Evolutionary conservation across 305 asterid species (phyloP).

Genomic region (Solanum chacoense): DNA sequence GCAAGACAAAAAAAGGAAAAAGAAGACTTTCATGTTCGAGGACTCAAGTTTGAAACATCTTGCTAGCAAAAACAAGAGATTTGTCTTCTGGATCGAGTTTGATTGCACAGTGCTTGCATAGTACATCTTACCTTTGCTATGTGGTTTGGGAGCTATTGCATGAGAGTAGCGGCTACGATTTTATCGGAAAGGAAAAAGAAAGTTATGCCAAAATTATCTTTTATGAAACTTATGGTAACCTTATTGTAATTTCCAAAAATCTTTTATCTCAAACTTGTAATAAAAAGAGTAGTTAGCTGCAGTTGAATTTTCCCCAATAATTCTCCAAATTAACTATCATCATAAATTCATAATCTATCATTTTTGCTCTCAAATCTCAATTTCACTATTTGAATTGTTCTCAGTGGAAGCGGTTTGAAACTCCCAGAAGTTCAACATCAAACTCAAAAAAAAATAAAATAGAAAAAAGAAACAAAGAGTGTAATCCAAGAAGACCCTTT

Average conservation of each 20-base stretch:
- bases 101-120: fast-evolving
- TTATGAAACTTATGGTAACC: neutral
- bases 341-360: neutral
- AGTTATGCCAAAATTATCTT: neutral
- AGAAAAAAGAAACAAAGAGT: neutral
- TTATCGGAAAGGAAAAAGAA: too few relatives aligned
- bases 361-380: neutral
- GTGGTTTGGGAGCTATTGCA: neutral
- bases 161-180: neutral
- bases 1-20: neutral
- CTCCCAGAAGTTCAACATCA: neutral
- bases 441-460: neutral
- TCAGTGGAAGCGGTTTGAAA: neutral
- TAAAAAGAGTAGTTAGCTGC: neutral
- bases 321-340: neutral
- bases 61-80: too few relatives aligned
- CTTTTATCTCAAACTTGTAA: neutral
- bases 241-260: neutral
- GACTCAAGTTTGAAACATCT: fast-evolving
- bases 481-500: neutral
- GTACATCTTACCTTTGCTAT: too few relatives aligned
- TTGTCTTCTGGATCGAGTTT: neutral
- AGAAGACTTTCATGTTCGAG: fast-evolving
- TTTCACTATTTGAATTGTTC: neutral
- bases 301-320: neutral